Evolutionary conservation across 164 flowering plant species (phyloP).

Genomic region (Tetrastigma voinierianum): DNA sequence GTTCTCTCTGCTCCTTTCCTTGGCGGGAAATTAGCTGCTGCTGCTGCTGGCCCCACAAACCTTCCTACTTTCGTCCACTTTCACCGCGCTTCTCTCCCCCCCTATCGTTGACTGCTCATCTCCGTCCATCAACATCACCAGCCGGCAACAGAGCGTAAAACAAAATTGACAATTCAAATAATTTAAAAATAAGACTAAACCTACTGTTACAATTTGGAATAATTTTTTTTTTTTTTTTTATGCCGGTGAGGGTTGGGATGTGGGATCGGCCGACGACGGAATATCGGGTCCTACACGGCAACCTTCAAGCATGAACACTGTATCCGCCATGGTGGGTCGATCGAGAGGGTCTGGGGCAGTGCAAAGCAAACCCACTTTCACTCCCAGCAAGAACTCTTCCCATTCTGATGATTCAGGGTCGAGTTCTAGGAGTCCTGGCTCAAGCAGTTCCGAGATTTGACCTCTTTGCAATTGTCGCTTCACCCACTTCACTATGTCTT

Average conservation of each 20-base stretch:
- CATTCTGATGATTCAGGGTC: slow-evolving; percentile 98
- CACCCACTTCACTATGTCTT: slow-evolving; percentile 98
- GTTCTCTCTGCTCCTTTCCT: neutral
- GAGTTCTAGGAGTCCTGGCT: slow-evolving; percentile 83
- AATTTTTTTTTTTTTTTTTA: slow-evolving; percentile 7
- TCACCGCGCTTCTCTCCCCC: slow-evolving; percentile 11
- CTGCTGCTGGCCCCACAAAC: slow-evolving; percentile 1
- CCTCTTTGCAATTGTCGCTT: slow-evolving; percentile 86
- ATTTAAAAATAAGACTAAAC: neutral
- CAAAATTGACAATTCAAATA: neutral
- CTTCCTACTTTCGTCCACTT: neutral
- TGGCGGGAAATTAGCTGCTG: slow-evolving; percentile 6
- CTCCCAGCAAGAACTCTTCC: slow-evolving; percentile 93
- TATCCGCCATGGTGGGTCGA: slow-evolving; percentile 85
- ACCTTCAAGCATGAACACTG: slow-evolving; percentile 97
- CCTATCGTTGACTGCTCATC: neutral
- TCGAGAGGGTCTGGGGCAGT: slow-evolving; percentile 84
- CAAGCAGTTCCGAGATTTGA: slow-evolving; percentile 75
- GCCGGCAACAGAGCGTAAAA: neutral
- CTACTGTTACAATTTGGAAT: slow-evolving; percentile 12
- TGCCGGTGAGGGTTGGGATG: slow-evolving; percentile 73
- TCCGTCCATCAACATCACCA: neutral
- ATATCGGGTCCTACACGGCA: slow-evolving; percentile 87
- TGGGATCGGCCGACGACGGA: slow-evolving; percentile 78
- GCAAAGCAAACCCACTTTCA: slow-evolving; percentile 88